Conservation (phyloP, 257 asterid genomes). For the Penstemon davidsonii region DNA sequence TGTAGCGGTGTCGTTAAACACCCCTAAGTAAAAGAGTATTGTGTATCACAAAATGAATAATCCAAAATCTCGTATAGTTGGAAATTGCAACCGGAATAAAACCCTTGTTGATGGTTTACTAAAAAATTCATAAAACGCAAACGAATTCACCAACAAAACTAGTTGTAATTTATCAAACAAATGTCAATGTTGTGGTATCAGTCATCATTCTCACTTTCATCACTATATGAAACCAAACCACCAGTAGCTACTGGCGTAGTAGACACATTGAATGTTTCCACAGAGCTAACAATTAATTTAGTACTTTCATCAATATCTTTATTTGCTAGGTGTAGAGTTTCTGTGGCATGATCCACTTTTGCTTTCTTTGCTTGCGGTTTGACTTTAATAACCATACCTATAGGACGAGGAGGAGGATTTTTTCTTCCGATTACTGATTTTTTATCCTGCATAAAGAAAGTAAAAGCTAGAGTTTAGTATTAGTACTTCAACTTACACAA, state of each 20-base stretch:
- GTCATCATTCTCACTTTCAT: constrained; percentile 84
- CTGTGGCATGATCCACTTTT: constrained; percentile 39
- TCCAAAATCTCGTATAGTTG: too few relatives aligned
- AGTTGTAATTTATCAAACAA: neutral
- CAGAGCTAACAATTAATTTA: constrained; percentile 7
- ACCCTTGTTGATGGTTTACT: too few relatives aligned
- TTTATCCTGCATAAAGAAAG: constrained; percentile 44
- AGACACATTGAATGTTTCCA: constrained; percentile 2
- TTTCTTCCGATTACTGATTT: constrained; percentile 43
- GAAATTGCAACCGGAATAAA: too few relatives aligned
- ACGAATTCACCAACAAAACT: neutral
- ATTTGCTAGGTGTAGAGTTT: constrained; percentile 21
- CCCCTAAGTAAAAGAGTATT: too few relatives aligned
- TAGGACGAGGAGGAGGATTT: constrained; percentile 43
- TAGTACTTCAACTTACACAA: too few relatives aligned
- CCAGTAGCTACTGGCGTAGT: constrained; percentile 21
- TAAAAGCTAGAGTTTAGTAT: too few relatives aligned
- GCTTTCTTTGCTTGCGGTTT: constrained; percentile 85
- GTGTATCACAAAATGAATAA: too few relatives aligned
- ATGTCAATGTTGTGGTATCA: neutral
- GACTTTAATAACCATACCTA: constrained; percentile 65
- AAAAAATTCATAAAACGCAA: neutral
- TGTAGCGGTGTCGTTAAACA: too few relatives aligned
- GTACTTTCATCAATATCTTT: constrained; percentile 17
- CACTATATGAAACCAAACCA: constrained; percentile 83